Conservation (phyloP, 2,329 filamentous ascomycete genomes). For the Aspergillus thermomutatus region DNA sequence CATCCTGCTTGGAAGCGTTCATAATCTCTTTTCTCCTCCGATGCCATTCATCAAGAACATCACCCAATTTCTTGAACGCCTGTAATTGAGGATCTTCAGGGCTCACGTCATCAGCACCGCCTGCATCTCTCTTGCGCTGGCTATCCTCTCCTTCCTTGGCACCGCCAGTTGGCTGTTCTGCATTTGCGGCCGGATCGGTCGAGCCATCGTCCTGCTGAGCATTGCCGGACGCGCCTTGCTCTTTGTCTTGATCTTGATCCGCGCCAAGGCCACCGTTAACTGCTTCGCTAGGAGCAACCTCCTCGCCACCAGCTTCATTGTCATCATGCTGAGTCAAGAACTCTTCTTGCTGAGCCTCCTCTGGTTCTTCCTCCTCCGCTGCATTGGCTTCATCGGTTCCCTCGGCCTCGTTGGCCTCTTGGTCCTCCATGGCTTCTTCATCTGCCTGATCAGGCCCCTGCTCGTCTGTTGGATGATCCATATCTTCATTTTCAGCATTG, state of each 20-base stretch:
- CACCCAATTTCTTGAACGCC: constrained; percentile 91
- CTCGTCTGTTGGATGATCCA: constrained; percentile 28
- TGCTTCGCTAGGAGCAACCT: constrained; percentile 46
- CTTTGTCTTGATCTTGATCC: constrained; percentile 40
- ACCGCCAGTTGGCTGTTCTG: constrained; percentile 43
- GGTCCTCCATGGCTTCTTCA: constrained; percentile 41
- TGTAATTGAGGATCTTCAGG: constrained; percentile 51
- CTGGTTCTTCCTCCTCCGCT: constrained; percentile 40
- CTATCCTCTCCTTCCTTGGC: constrained; percentile 41
- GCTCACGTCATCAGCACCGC: constrained; percentile 34
- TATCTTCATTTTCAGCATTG: constrained; percentile 27
- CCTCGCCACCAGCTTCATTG: constrained; percentile 52
- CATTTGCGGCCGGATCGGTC: constrained; percentile 45
- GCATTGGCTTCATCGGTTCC: constrained; percentile 47
- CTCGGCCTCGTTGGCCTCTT: constrained; percentile 44
- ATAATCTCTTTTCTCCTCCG: constrained; percentile 80
- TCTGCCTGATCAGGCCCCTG: constrained; percentile 30
- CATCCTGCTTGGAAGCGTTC: constrained; percentile 54
- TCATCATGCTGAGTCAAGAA: constrained; percentile 47
- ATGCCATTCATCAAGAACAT: constrained; percentile 91
- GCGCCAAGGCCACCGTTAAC: constrained; percentile 37
- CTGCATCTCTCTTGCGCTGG: constrained; percentile 34
- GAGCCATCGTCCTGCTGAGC: constrained; percentile 42
- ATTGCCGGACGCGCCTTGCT: constrained; percentile 46
- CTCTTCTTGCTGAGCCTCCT: constrained; percentile 52